Conservation (phyloP, 208 protist genomes). For the Crithidia expoeki region DNA sequence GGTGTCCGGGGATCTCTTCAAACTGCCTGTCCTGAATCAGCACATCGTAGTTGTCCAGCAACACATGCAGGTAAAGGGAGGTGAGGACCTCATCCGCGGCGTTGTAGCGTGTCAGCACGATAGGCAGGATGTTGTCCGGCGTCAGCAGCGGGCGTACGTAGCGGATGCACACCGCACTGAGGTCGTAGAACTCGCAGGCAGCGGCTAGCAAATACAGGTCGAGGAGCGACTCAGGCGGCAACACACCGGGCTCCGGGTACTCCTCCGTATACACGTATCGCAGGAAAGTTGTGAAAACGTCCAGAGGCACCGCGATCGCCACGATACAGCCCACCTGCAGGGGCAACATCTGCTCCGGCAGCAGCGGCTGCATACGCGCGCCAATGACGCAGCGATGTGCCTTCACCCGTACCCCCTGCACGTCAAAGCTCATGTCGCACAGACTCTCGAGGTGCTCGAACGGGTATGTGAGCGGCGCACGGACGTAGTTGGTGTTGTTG, state of each 20-base stretch:
- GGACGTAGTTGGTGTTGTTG: slow-evolving; percentile 18
- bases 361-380: slow-evolving; percentile 76
- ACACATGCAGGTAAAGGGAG: slow-evolving; percentile 79
- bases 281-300: slow-evolving; percentile 87
- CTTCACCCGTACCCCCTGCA: slow-evolving; percentile 80
- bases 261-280: slow-evolving; percentile 91
- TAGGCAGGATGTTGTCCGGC: slow-evolving; percentile 82
- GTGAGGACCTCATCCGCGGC: slow-evolving; percentile 85
- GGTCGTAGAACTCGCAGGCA: slow-evolving; percentile 85
- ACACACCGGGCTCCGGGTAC: slow-evolving; percentile 70
- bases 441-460: slow-evolving; percentile 82
- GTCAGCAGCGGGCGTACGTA: slow-evolving; percentile 79
- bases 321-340: slow-evolving; percentile 83
- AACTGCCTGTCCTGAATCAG: slow-evolving; percentile 89
- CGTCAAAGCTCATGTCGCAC: slow-evolving; percentile 89
- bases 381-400: slow-evolving; percentile 91
- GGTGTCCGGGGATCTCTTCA: slow-evolving; percentile 88
- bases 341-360: slow-evolving; percentile 79
- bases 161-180: slow-evolving; percentile 71
- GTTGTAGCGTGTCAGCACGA: slow-evolving; percentile 87
- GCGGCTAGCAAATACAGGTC: slow-evolving; percentile 82
- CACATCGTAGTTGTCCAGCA: slow-evolving; percentile 84
- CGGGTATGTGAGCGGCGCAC: slow-evolving; percentile 76
- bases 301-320: slow-evolving; percentile 69
- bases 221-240: slow-evolving; percentile 77